Conservation (phyloP, 441 rosid species). For the Flueggea neowawraea region DNA sequence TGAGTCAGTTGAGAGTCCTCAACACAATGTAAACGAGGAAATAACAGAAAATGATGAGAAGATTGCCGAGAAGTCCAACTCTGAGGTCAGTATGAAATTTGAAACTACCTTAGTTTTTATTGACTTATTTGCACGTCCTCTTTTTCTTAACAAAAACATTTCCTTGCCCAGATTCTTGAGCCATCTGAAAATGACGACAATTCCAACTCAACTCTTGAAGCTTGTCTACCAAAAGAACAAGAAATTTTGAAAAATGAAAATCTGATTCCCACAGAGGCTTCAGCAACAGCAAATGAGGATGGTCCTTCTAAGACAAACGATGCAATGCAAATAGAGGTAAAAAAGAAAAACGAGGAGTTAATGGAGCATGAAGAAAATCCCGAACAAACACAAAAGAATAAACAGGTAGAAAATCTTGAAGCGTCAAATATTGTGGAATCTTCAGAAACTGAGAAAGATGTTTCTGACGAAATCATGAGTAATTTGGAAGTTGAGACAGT, state of each 20-base stretch:
- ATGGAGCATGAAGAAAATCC: conserved; percentile 15
- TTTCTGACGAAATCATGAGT: not conserved
- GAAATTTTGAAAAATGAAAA: conserved; percentile 2
- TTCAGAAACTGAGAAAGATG: not conserved
- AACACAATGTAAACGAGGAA: not conserved
- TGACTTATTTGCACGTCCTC: not conserved
- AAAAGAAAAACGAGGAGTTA: not conserved
- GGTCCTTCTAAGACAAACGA: not conserved
- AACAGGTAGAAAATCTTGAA: conserved; percentile 5
- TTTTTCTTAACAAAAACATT: not conserved
- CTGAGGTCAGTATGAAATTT: not conserved
- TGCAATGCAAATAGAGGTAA: not conserved
- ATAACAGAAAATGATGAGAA: not conserved
- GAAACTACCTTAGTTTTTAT: not conserved
- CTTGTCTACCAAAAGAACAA: conserved; percentile 11
- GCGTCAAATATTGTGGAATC: conserved; percentile 4
- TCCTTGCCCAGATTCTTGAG: not conserved
- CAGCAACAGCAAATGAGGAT: conserved; percentile 15
- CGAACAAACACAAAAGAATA: conserved; percentile 9
- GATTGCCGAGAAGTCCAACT: not conserved
- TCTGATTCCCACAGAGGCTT: conserved; percentile 3
- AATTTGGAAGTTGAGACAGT: not conserved
- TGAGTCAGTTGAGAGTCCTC: not conserved
- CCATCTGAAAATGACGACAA: conserved; percentile 1
- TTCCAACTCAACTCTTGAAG: not conserved